Evolutionary conservation across 352 stramenopile species (phyloP).

Genomic region (Globisporangium camurandrum): DNA sequence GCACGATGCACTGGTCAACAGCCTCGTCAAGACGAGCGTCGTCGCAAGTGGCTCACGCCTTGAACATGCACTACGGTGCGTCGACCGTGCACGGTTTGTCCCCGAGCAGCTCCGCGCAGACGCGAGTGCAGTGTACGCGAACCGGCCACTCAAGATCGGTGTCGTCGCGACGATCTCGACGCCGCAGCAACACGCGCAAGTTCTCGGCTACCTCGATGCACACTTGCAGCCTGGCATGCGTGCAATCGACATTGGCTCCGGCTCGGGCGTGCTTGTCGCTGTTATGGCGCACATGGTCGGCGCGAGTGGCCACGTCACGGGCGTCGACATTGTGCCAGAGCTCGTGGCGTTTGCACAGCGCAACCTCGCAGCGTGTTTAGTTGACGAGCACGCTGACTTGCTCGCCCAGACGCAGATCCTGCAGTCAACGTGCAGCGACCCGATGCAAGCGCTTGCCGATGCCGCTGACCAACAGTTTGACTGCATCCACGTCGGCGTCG

Average conservation of each 20-base stretch:
- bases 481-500: constrained; percentile 76
- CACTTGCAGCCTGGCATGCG: constrained; percentile 57
- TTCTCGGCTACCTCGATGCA: constrained; percentile 52
- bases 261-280: constrained; percentile 74
- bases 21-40: constrained; percentile 70
- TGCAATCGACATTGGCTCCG: constrained; percentile 69
- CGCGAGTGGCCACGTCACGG: constrained; percentile 36
- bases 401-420: constrained; percentile 34
- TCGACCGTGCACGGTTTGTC: constrained; percentile 65
- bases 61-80: constrained; percentile 47
- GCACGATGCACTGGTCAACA: constrained; percentile 62
- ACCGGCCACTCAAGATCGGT: constrained; percentile 71
- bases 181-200: constrained; percentile 78
- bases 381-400: constrained; percentile 16
- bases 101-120: constrained; percentile 17
- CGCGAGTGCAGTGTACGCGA: constrained; percentile 45
- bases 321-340: constrained; percentile 75
- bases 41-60: constrained; percentile 40
- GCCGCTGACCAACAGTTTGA: constrained; percentile 37
- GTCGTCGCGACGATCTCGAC: constrained; percentile 81
- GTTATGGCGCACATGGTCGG: constrained; percentile 74
- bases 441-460: constrained; percentile 15
- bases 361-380: constrained; percentile 48
- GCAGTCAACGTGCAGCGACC: constrained; percentile 34
- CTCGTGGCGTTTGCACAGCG: constrained; percentile 56